These are phyloP conservation scores for Cladophialophora psammophila DNA, from an alignment of 2,329 filamentous ascomycete species.

Conservation along the genomic window DNA sequence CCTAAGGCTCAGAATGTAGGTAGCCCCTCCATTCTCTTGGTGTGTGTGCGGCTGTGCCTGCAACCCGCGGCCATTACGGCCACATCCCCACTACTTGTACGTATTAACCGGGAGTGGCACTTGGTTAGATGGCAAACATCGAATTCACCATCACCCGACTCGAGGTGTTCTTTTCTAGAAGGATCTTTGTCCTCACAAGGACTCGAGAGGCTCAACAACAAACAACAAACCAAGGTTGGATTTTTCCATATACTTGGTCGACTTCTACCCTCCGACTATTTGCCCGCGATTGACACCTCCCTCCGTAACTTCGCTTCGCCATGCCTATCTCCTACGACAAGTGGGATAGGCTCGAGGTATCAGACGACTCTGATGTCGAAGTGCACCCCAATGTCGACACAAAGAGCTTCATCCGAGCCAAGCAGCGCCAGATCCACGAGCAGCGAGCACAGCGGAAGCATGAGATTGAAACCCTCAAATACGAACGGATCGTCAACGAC, in stretches of 20 bases:
- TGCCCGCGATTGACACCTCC: background rate
- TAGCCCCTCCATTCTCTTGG: constrained; percentile 4
- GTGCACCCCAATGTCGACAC: constrained; percentile 99
- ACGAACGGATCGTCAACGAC: constrained; percentile 89
- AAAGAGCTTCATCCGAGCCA: constrained; percentile 95
- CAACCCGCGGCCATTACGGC: background rate
- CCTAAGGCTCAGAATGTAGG: background rate
- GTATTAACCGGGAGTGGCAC: background rate
- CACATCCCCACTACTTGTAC: constrained; percentile 10
- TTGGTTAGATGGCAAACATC: constrained; percentile 1
- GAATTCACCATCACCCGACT: background rate
- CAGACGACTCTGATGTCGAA: constrained; percentile 97
- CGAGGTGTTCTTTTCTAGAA: constrained; percentile 21
- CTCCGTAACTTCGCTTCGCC: constrained; percentile 15
- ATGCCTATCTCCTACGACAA: constrained; percentile 71
- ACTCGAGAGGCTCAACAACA: background rate
- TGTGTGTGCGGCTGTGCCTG: background rate
- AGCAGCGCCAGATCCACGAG: constrained; percentile 95
- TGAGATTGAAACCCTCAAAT: constrained; percentile 89
- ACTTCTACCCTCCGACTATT: background rate
- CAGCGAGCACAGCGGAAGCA: constrained; percentile 84
- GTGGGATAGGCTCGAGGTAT: constrained; percentile 87
- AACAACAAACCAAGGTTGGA: background rate
- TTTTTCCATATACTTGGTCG: background rate
- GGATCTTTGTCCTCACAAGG: constrained; percentile 6